Evolutionary conservation across 108 stramenopile species (phyloP).

Genomic region (Cyclotella baltica): DNA sequence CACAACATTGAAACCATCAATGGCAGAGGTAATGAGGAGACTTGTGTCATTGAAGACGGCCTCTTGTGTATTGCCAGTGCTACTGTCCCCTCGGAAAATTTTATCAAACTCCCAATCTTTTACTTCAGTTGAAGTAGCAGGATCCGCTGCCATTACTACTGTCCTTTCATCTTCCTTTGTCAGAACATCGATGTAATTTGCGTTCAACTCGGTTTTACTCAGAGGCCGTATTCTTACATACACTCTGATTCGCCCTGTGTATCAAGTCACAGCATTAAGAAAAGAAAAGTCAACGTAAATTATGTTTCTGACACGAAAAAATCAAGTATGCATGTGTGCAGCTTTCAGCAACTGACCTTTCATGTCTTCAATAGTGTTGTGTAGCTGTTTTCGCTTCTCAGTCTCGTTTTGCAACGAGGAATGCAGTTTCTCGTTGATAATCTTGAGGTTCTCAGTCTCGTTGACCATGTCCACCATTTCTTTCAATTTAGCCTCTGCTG

Average conservation of each 20-base stretch:
- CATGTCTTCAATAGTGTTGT: conserved; percentile 75
- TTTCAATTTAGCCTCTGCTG: conserved; percentile 33
- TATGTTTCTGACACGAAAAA: no score
- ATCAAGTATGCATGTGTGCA: background rate
- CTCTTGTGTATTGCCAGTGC: conserved; percentile 60
- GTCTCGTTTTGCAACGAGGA: conserved; percentile 53
- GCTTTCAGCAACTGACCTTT: conserved; percentile 45
- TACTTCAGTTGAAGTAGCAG: conserved; percentile 32
- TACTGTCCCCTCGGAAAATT: conserved; percentile 47
- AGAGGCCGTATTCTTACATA: conserved; percentile 74
- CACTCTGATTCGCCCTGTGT: conserved; percentile 61
- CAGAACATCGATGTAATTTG: conserved; percentile 36
- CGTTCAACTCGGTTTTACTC: conserved; percentile 43
- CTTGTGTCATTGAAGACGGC: conserved; percentile 70
- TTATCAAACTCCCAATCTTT: conserved; percentile 77
- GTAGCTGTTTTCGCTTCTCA: conserved; percentile 66
- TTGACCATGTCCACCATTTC: conserved; percentile 45
- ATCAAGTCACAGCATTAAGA: background rate
- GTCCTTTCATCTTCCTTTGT: conserved; percentile 50
- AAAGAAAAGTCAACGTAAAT: no score
- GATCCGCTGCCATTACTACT: conserved; percentile 46
- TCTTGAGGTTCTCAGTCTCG: conserved; percentile 45
- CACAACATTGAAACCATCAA: conserved; percentile 84
- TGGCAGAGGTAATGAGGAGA: conserved; percentile 65
- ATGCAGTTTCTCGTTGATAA: conserved; percentile 59